Percentiles rank a stretch among this genome's conserved stretches.
Conservation (phyloP, 495 filamentous ascomycete genomes). For the Podospora tetraspora region DNA sequence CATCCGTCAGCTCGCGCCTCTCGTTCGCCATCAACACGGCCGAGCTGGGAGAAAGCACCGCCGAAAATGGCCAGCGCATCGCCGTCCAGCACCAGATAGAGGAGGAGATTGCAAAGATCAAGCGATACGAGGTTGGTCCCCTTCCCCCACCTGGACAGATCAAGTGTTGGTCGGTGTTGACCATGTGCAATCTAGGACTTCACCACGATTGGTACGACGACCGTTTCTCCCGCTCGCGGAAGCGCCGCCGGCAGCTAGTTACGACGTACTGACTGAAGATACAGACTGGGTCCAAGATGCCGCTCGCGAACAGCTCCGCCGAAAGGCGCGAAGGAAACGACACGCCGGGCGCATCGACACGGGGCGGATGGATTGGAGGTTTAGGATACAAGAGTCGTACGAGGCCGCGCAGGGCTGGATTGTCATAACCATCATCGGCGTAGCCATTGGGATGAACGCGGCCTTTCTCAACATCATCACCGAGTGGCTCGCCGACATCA, state of each 20-base stretch:
- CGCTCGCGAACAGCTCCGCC: conserved; percentile 76
- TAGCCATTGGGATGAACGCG: conserved; percentile 87
- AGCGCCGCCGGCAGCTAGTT: not conserved
- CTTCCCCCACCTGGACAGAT: not conserved
- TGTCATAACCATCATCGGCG: conserved; percentile 89
- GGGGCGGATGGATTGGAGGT: conserved; percentile 71
- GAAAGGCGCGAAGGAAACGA: conserved; percentile 68
- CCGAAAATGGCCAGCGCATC: conserved; percentile 32
- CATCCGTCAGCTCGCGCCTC: conserved; percentile 63
- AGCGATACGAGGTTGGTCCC: conserved; percentile 82
- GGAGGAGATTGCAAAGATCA: conserved; percentile 96
- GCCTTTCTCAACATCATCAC: conserved; percentile 93
- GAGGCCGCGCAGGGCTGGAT: conserved; percentile 98
- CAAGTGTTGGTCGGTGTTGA: not conserved
- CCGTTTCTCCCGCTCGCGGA: not conserved
- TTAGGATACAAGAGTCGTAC: conserved; percentile 79
- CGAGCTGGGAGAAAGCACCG: conserved; percentile 51
- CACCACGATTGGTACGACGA: conserved; percentile 72
- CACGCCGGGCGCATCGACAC: conserved; percentile 70
- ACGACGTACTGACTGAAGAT: conserved; percentile 10
- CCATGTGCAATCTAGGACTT: conserved; percentile 49
- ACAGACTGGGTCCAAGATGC: conserved; percentile 97
- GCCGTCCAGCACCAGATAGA: conserved; percentile 60
- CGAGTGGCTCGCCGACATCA: conserved; percentile 95
- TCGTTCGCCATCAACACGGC: conserved; percentile 63